Evolutionary conservation across 2,329 filamentous ascomycete species (phyloP).

Genomic region (Fusarium sp.): DNA sequence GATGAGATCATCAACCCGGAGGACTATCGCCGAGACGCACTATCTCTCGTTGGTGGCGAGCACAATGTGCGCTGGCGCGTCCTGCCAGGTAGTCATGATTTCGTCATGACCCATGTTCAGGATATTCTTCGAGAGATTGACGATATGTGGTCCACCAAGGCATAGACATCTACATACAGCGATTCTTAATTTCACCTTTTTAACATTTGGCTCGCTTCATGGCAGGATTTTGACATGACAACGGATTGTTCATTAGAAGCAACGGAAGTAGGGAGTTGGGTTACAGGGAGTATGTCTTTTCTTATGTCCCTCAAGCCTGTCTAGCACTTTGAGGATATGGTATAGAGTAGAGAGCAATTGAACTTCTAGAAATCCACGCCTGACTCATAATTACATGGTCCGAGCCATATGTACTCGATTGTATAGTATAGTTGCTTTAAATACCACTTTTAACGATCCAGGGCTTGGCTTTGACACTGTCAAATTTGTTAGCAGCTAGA

Average conservation of each 20-base stretch:
- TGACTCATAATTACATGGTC: not conserved
- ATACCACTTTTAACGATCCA: constrained; percentile 62
- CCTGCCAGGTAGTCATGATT: constrained; percentile 72
- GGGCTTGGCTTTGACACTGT: constrained; percentile 72
- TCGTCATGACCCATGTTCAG: constrained; percentile 70
- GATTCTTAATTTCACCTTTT: not conserved
- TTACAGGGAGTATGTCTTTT: constrained; percentile 15
- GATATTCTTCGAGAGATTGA: constrained; percentile 64
- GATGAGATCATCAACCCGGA: constrained; percentile 69
- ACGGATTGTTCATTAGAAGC: constrained; percentile 2
- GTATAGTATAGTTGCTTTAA: not conserved
- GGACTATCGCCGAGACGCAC: constrained; percentile 65
- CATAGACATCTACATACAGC: constrained; percentile 4
- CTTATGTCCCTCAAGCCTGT: constrained; percentile 4
- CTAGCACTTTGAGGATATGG: constrained; percentile 15
- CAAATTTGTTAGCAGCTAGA: constrained; percentile 45
- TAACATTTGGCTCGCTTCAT: not conserved
- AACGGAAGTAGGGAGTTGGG: constrained; percentile 26
- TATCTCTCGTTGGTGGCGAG: constrained; percentile 66
- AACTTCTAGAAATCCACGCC: constrained; percentile 5
- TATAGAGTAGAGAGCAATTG: constrained; percentile 29
- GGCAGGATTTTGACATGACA: not conserved
- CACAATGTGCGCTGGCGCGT: constrained; percentile 66
- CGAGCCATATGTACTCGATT: not conserved
- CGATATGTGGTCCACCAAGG: constrained; percentile 61